phyloP scores from a whole-genome alignment of 108 stramenopile species.

The Cafeteria roenbergensis region DNA sequence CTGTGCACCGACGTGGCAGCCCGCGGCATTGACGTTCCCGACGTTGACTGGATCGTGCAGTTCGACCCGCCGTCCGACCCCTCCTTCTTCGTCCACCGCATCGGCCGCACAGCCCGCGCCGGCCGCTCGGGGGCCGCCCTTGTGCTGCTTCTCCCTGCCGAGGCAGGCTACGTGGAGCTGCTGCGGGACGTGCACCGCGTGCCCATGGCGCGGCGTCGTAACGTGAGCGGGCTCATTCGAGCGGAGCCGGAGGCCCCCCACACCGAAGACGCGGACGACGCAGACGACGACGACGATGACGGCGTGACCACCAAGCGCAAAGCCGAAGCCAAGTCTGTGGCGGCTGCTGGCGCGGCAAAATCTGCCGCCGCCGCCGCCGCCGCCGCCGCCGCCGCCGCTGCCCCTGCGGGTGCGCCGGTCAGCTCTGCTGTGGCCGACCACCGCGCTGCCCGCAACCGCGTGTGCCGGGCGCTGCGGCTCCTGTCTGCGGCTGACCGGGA shows the following conservation, averaged over 20 bases:
- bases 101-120: conserved; percentile 84
- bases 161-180: conserved; percentile 81
- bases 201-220: conserved; percentile 34
- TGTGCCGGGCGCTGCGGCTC: neutral
- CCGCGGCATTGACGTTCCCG: conserved; percentile 84
- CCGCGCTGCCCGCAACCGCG: too few relatives aligned
- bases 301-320: too few relatives aligned
- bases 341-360: too few relatives aligned
- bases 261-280: neutral
- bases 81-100: conserved; percentile 85
- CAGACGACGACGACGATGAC: too few relatives aligned
- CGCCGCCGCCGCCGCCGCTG: too few relatives aligned
- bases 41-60: conserved; percentile 88
- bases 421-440: too few relatives aligned
- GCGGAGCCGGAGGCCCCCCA: too few relatives aligned
- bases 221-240: too few relatives aligned
- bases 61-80: conserved; percentile 91
- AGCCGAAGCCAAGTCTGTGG: too few relatives aligned
- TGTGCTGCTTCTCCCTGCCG: conserved; percentile 70
- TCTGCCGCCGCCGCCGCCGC: too few relatives aligned
- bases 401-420: too few relatives aligned
- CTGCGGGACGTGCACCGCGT: conserved; percentile 59
- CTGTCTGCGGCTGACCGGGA: conserved; percentile 64
- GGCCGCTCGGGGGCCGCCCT: conserved; percentile 67
- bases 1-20: conserved; percentile 94